phyloP scores from a whole-genome alignment of 2,329 filamentous ascomycete genomes.

The Pochonia chlamydosporia region DNA sequence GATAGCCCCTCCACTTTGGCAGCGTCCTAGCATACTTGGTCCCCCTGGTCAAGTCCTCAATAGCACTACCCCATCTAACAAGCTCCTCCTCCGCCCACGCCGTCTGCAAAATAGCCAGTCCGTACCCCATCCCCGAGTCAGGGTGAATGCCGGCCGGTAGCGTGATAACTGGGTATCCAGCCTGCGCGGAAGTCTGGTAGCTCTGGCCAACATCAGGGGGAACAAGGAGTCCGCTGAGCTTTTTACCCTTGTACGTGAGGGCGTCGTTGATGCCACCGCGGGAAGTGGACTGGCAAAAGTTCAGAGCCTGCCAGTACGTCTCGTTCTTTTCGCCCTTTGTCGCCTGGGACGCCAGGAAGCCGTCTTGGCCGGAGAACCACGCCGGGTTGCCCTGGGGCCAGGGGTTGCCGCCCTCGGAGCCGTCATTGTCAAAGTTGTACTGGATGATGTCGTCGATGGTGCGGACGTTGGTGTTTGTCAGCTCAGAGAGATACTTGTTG shows the following conservation, averaged over 20 bases:
- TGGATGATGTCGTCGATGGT: constrained; percentile 60
- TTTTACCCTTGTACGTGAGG: constrained; percentile 38
- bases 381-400: constrained; percentile 50
- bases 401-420: constrained; percentile 60
- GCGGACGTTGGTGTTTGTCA: constrained; percentile 54
- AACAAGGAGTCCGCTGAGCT: constrained; percentile 59
- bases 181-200: constrained; percentile 67
- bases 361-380: constrained; percentile 66
- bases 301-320: constrained; percentile 61
- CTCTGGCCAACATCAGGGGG: constrained; percentile 63
- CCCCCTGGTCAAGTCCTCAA: constrained; percentile 47
- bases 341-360: constrained; percentile 57
- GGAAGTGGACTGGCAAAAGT: constrained; percentile 52
- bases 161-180: constrained; percentile 68
- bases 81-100: constrained; percentile 55
- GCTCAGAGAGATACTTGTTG: constrained; percentile 54
- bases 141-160: constrained; percentile 55
- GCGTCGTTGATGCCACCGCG: constrained; percentile 67
- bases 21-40: constrained; percentile 40
- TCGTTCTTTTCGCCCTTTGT: constrained; percentile 56
- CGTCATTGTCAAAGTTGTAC: constrained; percentile 59
- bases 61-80: constrained; percentile 56
- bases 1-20: constrained; percentile 48
- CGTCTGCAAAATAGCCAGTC: constrained; percentile 52
- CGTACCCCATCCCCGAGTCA: constrained; percentile 54